Evolutionary conservation across 352 stramenopile genomes (phyloP).

Genomic region (Phytophthora chlamydospora): DNA sequence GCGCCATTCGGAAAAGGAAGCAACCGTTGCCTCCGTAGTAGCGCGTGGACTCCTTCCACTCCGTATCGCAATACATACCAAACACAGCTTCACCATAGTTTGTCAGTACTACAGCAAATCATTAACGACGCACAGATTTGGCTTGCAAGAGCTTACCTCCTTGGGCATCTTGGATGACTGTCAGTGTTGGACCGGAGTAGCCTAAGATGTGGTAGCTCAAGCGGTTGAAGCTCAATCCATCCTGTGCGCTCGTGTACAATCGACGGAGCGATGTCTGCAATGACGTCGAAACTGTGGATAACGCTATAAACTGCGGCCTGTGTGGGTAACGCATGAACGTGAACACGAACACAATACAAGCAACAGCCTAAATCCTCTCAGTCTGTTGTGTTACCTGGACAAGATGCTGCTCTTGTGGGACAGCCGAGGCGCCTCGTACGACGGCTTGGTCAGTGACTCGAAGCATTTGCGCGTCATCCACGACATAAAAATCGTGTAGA

Average conservation of each 20-base stretch:
- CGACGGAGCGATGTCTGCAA: constrained; percentile 67
- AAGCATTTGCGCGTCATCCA: constrained; percentile 74
- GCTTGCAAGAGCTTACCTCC: constrained; percentile 49
- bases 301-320: constrained; percentile 70
- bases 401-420: constrained; percentile 76
- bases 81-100: constrained; percentile 61
- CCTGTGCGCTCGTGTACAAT: constrained; percentile 81
- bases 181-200: constrained; percentile 75
- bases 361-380: no score
- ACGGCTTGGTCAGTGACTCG: constrained; percentile 46
- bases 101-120: background rate
- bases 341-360: background rate
- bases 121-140: background rate
- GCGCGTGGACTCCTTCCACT: constrained; percentile 84
- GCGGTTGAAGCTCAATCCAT: constrained; percentile 86
- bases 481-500: constrained; percentile 80
- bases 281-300: constrained; percentile 63
- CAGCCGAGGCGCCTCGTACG: constrained; percentile 55
- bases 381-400: constrained; percentile 45
- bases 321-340: background rate
- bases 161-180: constrained; percentile 70
- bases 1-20: constrained; percentile 78
- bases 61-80: constrained; percentile 86
- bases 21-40: constrained; percentile 84
- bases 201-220: constrained; percentile 83